phyloP scores from a whole-genome alignment of 345 rosid species.

The Tarenaya hassleriana region DNA sequence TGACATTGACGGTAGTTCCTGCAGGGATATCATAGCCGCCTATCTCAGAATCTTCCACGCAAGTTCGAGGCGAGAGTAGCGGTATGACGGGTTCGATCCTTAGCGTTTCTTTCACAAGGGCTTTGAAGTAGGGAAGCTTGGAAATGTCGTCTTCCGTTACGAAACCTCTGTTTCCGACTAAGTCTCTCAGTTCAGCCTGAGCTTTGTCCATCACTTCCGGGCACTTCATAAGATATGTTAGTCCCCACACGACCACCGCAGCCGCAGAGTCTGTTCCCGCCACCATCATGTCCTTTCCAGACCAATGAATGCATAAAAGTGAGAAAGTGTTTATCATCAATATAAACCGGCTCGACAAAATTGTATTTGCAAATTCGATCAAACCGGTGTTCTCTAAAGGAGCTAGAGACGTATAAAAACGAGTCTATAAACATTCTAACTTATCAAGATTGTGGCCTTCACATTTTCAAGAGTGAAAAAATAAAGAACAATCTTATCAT shows the following conservation, averaged over 20 bases:
- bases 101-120: constrained; percentile 40
- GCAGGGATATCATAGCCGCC: constrained; percentile 29
- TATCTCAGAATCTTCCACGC: constrained; percentile 26
- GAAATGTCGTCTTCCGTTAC: constrained; percentile 31
- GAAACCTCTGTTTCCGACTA: constrained; percentile 21
- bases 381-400: too few species aligned
- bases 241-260: constrained; percentile 25
- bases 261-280: constrained; percentile 5
- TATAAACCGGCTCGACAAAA: too few species aligned
- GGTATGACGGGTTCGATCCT: constrained; percentile 31
- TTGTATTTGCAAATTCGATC: too few species aligned
- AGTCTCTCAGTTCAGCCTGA: constrained; percentile 25
- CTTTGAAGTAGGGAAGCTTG: constrained; percentile 31
- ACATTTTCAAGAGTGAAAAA: too few species aligned
- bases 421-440: too few species aligned
- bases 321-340: too few species aligned
- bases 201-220: constrained; percentile 29
- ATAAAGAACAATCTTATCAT: too few species aligned
- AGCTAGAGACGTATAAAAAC: too few species aligned
- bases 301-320: neutral
- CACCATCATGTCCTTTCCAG: constrained; percentile 20
- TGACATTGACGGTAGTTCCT: constrained; percentile 28
- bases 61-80: constrained; percentile 20
- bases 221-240: constrained; percentile 33
- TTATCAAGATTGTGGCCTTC: too few species aligned